Evolutionary conservation across 2,329 filamentous ascomycete species (phyloP).

Genomic region (Fusarium brevicatenulatum): DNA sequence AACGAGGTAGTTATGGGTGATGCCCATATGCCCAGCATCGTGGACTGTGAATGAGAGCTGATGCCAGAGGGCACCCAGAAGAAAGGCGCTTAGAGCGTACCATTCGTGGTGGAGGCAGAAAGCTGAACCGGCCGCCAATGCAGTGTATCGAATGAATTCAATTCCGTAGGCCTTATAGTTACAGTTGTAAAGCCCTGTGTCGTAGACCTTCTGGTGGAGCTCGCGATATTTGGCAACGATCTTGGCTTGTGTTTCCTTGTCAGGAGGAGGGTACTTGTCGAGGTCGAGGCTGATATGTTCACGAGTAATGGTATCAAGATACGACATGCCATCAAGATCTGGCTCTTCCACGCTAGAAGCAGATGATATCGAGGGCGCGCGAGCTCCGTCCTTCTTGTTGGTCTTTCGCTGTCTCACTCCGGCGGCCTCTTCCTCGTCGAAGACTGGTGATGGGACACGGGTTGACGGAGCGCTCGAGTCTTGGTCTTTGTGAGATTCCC

Average conservation of each 20-base stretch:
- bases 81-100: constrained; percentile 76
- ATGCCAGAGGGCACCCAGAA: constrained; percentile 89
- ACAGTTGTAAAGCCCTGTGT: constrained; percentile 83
- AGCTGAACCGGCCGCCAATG: constrained; percentile 67
- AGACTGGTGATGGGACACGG: constrained; percentile 60
- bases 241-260: constrained; percentile 75
- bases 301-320: constrained; percentile 77
- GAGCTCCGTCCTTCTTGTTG: constrained; percentile 27
- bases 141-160: constrained; percentile 76
- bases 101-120: constrained; percentile 72
- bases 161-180: constrained; percentile 82
- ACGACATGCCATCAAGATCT: constrained; percentile 64
- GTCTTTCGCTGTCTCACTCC: constrained; percentile 46
- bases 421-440: constrained; percentile 54
- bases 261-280: constrained; percentile 82
- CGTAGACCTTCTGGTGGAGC: constrained; percentile 76
- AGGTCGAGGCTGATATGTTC: constrained; percentile 80
- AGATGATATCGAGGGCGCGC: constrained; percentile 68
- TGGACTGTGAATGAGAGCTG: constrained; percentile 94
- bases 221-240: constrained; percentile 86
- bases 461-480: constrained; percentile 64
- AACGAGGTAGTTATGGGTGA: constrained; percentile 87
- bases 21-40: constrained; percentile 96
- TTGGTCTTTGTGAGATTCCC: constrained; percentile 32
- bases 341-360: constrained; percentile 63